These are phyloP conservation scores for Puccinia horiana DNA, from an alignment of 1,284 basidiomycete species.

Conservation along the genomic window DNA sequence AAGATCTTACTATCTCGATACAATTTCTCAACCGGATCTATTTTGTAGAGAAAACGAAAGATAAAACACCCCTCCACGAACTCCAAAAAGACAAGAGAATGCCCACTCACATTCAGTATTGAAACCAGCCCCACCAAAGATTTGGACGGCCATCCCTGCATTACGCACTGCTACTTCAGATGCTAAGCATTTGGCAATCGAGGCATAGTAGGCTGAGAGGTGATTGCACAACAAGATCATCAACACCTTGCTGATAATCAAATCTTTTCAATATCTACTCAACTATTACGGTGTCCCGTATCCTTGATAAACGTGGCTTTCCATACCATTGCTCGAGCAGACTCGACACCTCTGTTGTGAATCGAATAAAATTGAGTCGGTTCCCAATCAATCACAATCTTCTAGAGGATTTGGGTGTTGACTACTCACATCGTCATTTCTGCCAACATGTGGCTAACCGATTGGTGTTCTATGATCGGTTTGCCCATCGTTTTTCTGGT, in stretches of 20 bases:
- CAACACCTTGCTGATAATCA: not conserved
- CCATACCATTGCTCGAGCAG: slow-evolving; percentile 63
- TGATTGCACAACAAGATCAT: not conserved
- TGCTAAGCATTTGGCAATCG: slow-evolving; percentile 64
- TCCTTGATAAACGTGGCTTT: slow-evolving; percentile 63
- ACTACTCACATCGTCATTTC: slow-evolving; percentile 64
- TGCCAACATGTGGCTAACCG: slow-evolving; percentile 64
- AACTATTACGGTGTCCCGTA: slow-evolving; percentile 62
- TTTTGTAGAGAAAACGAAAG: not conserved
- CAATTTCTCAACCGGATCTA: slow-evolving; percentile 49
- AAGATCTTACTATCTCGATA: slow-evolving; percentile 61
- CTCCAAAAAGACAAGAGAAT: too few species aligned
- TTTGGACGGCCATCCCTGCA: slow-evolving; percentile 62
- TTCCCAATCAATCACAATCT: too few species aligned
- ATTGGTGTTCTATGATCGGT: slow-evolving; percentile 65
- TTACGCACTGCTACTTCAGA: slow-evolving; percentile 61
- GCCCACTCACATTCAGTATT: slow-evolving; percentile 52
- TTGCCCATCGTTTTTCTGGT: slow-evolving; percentile 65
- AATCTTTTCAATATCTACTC: slow-evolving; percentile 2
- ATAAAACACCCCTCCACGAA: not conserved
- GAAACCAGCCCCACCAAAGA: slow-evolving; percentile 57
- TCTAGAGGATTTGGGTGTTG: not conserved
- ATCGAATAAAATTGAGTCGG: not conserved
- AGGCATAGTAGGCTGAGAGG: slow-evolving; percentile 62
- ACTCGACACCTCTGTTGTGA: slow-evolving; percentile 58